Percentiles rank a stretch among this genome's conserved stretches.
These are phyloP conservation scores for Hylodesmum podocarpum DNA, from an alignment of 306 rosid genomes.

Conservation along the genomic window DNA sequence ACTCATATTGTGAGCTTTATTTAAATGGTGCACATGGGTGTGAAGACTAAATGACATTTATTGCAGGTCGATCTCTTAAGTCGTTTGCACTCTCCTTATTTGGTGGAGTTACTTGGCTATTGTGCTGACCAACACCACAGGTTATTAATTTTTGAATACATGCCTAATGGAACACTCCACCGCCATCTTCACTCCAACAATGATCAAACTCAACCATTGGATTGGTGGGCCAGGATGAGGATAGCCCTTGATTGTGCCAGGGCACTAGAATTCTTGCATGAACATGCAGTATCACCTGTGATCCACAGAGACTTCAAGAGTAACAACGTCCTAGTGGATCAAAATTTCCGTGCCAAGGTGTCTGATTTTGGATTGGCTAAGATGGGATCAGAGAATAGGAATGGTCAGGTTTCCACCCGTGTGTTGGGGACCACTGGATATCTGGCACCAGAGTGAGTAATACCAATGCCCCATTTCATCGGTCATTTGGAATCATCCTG, in stretches of 20 bases:
- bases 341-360: constrained; percentile 84
- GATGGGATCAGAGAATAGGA: constrained; percentile 81
- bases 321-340: constrained; percentile 67
- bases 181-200: constrained; percentile 59
- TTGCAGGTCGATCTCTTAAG: constrained; percentile 91
- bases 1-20: constrained; percentile 26
- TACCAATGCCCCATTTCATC: constrained; percentile 9
- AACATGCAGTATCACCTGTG: constrained; percentile 69
- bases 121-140: constrained; percentile 95
- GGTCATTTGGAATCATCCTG: constrained; percentile 24
- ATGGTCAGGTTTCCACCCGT: constrained; percentile 83
- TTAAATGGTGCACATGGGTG: constrained; percentile 47
- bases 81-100: constrained; percentile 66
- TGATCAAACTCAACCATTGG: constrained; percentile 52
- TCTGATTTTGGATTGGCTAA: constrained; percentile 85
- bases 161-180: constrained; percentile 78
- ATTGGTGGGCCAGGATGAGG: constrained; percentile 87
- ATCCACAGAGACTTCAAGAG: constrained; percentile 94
- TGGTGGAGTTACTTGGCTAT: constrained; percentile 90
- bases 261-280: constrained; percentile 90
- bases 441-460: constrained; percentile 97
- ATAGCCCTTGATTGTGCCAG: constrained; percentile 96
- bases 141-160: constrained; percentile 72
- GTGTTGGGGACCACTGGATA: constrained; percentile 96
- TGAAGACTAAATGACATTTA: constrained; percentile 26